A percentile compares a stretch with the other conserved stretches of the same genome.
These are phyloP conservation scores for Fusarium nurragi DNA, from an alignment of 2,329 filamentous ascomycete genomes.

Conservation along the genomic window DNA sequence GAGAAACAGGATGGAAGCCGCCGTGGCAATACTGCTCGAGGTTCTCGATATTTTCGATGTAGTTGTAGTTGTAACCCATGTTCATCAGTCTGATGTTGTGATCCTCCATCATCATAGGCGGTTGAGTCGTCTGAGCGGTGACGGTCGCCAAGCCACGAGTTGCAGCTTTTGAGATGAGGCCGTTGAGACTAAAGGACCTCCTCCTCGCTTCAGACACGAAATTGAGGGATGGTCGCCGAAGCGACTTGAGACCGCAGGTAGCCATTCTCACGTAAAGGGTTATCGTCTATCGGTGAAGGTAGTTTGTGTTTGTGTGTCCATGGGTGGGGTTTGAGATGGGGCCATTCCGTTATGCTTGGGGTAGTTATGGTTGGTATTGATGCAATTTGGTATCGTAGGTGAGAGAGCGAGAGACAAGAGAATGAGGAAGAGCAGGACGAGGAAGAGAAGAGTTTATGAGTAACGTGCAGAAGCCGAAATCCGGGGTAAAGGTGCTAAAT, in stretches of 20 bases:
- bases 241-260: slow-evolving; percentile 35
- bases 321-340: slow-evolving; percentile 5
- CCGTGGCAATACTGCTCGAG: slow-evolving; percentile 36
- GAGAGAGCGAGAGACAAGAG: not conserved
- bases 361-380: not conserved
- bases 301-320: slow-evolving; percentile 17
- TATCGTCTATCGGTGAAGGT: slow-evolving; percentile 18
- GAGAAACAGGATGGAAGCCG: slow-evolving; percentile 33
- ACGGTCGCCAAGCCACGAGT: slow-evolving; percentile 27
- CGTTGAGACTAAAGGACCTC: slow-evolving; percentile 15
- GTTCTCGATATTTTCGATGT: slow-evolving; percentile 38
- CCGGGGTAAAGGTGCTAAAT: slow-evolving; percentile 20
- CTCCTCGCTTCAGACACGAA: slow-evolving; percentile 27
- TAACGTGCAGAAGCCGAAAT: slow-evolving; percentile 26
- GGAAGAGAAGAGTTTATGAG: slow-evolving; percentile 11
- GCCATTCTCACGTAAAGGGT: slow-evolving; percentile 24
- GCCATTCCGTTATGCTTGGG: slow-evolving; percentile 18
- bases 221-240: slow-evolving; percentile 31
- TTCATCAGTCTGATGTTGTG: slow-evolving; percentile 32
- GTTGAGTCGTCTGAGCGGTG: slow-evolving; percentile 28
- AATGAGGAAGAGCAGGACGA: not conserved
- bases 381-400: slow-evolving; percentile 8
- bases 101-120: slow-evolving; percentile 27
- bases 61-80: slow-evolving; percentile 38
- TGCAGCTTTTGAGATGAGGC: slow-evolving; percentile 26